Conservation (phyloP, 2,329 filamentous ascomycete genomes). For the Trichoderma sp. region DNA sequence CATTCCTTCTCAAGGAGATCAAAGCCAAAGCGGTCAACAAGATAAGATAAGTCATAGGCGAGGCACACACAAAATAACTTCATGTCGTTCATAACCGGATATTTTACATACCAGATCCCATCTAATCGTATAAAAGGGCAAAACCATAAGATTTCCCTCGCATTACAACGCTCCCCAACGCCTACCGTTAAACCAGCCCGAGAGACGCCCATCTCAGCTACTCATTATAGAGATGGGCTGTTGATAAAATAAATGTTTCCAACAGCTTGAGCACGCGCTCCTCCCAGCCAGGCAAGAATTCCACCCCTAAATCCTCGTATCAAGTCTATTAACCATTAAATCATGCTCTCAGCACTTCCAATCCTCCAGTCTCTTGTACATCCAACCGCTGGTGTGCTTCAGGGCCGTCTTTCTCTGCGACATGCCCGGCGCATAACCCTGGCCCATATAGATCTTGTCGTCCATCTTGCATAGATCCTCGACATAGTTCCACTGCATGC, state of each 20-base stretch:
- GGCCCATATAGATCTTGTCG: slow-evolving; percentile 29
- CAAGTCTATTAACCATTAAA: neutral
- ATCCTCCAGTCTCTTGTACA: slow-evolving; percentile 25
- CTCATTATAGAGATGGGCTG: neutral
- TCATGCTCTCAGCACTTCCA: slow-evolving; percentile 23
- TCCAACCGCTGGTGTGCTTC: slow-evolving; percentile 31
- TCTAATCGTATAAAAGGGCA: neutral
- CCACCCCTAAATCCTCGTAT: neutral
- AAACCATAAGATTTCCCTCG: too few species aligned
- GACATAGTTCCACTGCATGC: slow-evolving; percentile 28
- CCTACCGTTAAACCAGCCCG: neutral
- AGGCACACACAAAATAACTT: neutral
- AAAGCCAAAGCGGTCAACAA: neutral
- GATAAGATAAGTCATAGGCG: neutral
- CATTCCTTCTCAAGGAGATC: neutral
- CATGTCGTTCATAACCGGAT: neutral
- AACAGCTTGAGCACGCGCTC: neutral
- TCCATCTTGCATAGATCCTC: slow-evolving; percentile 32
- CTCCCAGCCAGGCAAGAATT: neutral
- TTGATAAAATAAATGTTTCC: neutral
- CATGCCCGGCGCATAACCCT: slow-evolving; percentile 30
- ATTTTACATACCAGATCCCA: neutral
- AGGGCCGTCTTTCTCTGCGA: slow-evolving; percentile 29
- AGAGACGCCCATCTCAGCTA: neutral
- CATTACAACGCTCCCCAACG: neutral